These are phyloP conservation scores for Filobasidium uniguttulatum DNA, from an alignment of 1,284 basidiomycete genomes.

Conservation along the genomic window DNA sequence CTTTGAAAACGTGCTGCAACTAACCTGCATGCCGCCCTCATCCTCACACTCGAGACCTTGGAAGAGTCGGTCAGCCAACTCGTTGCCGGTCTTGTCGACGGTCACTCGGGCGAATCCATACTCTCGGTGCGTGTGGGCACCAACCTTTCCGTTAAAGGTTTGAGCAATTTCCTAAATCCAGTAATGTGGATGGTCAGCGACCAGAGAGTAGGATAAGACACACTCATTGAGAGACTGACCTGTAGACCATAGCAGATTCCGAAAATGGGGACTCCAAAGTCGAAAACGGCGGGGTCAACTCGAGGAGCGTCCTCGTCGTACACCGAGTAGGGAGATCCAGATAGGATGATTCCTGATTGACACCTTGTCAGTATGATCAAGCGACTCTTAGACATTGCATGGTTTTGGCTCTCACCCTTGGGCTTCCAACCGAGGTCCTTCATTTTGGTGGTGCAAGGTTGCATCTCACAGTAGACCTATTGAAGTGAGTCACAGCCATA, in stretches of 20 bases:
- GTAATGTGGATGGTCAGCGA: conserved; percentile 1
- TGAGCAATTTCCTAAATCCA: conserved; percentile 75
- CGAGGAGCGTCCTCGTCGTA: conserved; percentile 88
- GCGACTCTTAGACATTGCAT: background rate
- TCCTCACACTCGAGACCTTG: conserved; percentile 50
- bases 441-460: conserved; percentile 91
- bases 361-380: background rate
- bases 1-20: conserved; percentile 19
- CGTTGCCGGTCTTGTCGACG: conserved; percentile 53
- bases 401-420: conserved; percentile 51
- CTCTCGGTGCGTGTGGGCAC: conserved; percentile 80
- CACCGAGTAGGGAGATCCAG: conserved; percentile 96
- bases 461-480: conserved; percentile 85
- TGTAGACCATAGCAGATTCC: conserved; percentile 99
- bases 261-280: conserved; percentile 76
- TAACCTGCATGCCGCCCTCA: conserved; percentile 58
- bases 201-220: background rate
- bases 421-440: conserved; percentile 84
- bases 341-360: conserved; percentile 76
- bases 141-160: conserved; percentile 74
- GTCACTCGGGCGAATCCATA: conserved; percentile 83
- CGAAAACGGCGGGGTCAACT: conserved; percentile 90
- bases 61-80: conserved; percentile 63
- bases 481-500: no score
- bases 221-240: conserved; percentile 38